A percentile compares a stretch with the other conserved stretches of the same genome.
phyloP scores from a whole-genome alignment of 306 rosid genomes.

The Sindora glabra region DNA sequence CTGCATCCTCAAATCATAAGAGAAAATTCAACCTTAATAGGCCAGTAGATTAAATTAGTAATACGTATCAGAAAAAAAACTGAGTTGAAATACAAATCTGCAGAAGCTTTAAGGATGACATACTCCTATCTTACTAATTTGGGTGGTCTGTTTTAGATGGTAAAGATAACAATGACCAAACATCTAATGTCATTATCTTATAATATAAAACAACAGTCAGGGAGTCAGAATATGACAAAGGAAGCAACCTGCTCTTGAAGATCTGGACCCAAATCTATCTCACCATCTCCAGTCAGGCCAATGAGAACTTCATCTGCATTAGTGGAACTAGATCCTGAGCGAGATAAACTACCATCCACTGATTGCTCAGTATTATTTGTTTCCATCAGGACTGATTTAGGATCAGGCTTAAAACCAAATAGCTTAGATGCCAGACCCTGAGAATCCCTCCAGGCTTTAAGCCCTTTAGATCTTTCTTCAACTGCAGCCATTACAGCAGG shows the following conservation, averaged over 20 bases:
- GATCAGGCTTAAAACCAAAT: constrained; percentile 66
- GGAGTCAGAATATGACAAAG: constrained; percentile 1
- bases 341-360: constrained; percentile 51
- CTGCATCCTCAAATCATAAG: too few relatives aligned
- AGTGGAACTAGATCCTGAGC: constrained; percentile 78
- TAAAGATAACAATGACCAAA: constrained; percentile 7
- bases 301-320: constrained; percentile 76
- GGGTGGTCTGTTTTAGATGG: neutral
- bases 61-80: neutral
- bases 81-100: neutral
- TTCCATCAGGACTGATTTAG: constrained; percentile 43
- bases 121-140: neutral
- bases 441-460: constrained; percentile 74
- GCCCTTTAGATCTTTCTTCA: constrained; percentile 95
- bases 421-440: constrained; percentile 89
- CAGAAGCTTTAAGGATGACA: neutral
- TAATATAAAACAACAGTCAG: constrained; percentile 5
- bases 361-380: constrained; percentile 37
- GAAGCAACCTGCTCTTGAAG: constrained; percentile 77
- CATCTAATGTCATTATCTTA: constrained; percentile 3
- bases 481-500: constrained; percentile 64
- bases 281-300: constrained; percentile 74
- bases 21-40: too few relatives aligned
- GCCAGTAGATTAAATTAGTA: neutral
- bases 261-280: constrained; percentile 71